A percentile compares a stretch with the other conserved stretches of the same genome.
These are phyloP conservation scores for Kodamaea arcana DNA, from an alignment of 1,139 yeast species.

Conservation along the genomic window DNA sequence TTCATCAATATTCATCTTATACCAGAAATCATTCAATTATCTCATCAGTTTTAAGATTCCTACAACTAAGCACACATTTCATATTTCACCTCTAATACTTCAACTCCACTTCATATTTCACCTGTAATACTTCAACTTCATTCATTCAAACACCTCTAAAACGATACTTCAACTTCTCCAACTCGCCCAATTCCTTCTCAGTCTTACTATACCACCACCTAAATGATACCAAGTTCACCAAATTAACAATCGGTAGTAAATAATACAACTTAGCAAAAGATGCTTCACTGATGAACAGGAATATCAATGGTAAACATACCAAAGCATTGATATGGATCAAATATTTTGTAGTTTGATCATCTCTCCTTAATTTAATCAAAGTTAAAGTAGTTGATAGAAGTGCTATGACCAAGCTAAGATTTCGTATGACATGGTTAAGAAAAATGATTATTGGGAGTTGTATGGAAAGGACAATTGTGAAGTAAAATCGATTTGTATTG, in stretches of 20 bases:
- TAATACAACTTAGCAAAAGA: slow-evolving; percentile 8
- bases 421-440: slow-evolving; percentile 6
- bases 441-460: slow-evolving; percentile 12
- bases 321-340: slow-evolving; percentile 8
- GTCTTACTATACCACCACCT: slow-evolving; percentile 12
- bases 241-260: slow-evolving; percentile 12
- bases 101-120: too few species aligned
- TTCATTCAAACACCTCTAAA: slow-evolving; percentile 13
- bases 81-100: too few species aligned
- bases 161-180: slow-evolving; percentile 11
- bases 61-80: too few species aligned
- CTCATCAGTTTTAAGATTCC: too few species aligned
- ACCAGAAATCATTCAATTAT: too few species aligned
- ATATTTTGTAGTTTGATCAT: slow-evolving; percentile 2
- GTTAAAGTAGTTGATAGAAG: slow-evolving; percentile 8
- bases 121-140: too few species aligned
- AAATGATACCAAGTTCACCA: slow-evolving; percentile 9
- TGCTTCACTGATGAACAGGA: slow-evolving; percentile 3
- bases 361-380: slow-evolving; percentile 6
- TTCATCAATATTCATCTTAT: too few species aligned
- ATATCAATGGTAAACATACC: slow-evolving; percentile 10
- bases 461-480: slow-evolving; percentile 9
- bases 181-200: slow-evolving; percentile 7
- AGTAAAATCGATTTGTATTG: slow-evolving; percentile 5
- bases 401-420: slow-evolving; percentile 9